Base-by-base conservation (phyloP, 225 moss, liverwort and hornwort species). In the Sphagnum contortum region DNA sequence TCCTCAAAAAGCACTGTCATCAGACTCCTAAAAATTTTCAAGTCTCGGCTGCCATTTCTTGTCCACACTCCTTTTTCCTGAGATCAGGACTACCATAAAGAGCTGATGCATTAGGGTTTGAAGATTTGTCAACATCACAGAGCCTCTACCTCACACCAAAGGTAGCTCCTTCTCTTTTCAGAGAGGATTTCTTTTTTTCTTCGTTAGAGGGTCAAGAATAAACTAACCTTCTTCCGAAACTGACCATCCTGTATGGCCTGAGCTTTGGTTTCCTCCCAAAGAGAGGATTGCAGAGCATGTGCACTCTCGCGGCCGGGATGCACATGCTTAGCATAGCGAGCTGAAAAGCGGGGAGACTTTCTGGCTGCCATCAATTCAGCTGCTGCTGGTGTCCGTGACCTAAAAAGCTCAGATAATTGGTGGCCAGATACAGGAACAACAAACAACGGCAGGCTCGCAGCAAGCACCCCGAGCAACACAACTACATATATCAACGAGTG, bases 201-300 rank as follows among this genome's bases (percentile, higher is more conserved):
- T 29, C 29, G 0, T 29, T 0, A 29, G 29, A 29, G 29, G 29
- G 29, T 29, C 29, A 29, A 6, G 52, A 52, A 52, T 52, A 9
- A 52, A 9, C 6, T 52, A 5, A 83, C 69, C 83, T 83, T 65
- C 49, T 44, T 44, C 48, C 80, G 84, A 75, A 81, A 54, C 48
- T 78, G 84, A 45, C 84, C 78, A 65, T 78, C 75, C 60, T 84
- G 68, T 6, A 75, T 73, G 71, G 84, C 80, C 56, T 4, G 11
- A 14, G 59, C 55, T 64, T 74, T 66, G 8, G 80, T 84, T 59
- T 78, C 81, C 12, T 81, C 64, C 84, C 84, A 84, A 51, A 78
- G 62, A 49, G 75, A 71, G 4, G 62, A 51, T 71, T 68, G 78
- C 73, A 78, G 11, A 53, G 57, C 66, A 55, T 63, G 73, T 54